Evolutionary conservation across 78 protist genomes (phyloP), one percentile per base, ranked within the genome.

Genomic region (Cavenderia fasciculata): DNA sequence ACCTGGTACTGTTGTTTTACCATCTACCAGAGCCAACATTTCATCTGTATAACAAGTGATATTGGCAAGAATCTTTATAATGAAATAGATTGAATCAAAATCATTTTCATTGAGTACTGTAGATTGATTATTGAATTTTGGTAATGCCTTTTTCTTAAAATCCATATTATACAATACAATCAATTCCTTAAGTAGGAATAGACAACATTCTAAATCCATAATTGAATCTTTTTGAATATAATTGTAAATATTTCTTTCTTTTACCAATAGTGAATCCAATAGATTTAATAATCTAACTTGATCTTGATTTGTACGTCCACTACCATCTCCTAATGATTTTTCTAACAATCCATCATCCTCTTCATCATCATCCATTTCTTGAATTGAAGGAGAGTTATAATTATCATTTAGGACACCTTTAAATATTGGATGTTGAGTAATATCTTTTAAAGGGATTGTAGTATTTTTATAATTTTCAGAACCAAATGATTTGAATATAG

Each of bases 21-120:
- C 25, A 33, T n/a, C 0, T 21, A 19, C 10, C 21, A 63, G 4
- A 5, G 27, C 7, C 31, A 77, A 10, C 90, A 82, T 82, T 47
- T 82, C 90, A 21, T 82, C 90, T 43, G 56, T 56, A 49, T 82
- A 82, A 19, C 77, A 68, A 23, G 90, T 69, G 40, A 82, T 40
- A 33, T 82, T 65, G 25, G 78, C 90, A 40, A 82, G 68, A 68
- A 82, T 65, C 54, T 82, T 82, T 5, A 82, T 44, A n/a, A 82
- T 66, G 54, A 61, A 68, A 31, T 51, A 82, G 70, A 82, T 52
- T 31, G 78, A 52, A 56, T 47, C 41, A 40, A 82, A 82, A 47
- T 82, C 90, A 2, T 43, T 21, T 18, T 65, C 46, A 31, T 69
- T 68, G 11, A 82, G 23, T 0, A 72, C 36, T 4, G 56, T 68